These are phyloP conservation scores for Oryza australiensis DNA, from an alignment of 176 grass and related monocot genomes.

Conservation along the genomic window DNA sequence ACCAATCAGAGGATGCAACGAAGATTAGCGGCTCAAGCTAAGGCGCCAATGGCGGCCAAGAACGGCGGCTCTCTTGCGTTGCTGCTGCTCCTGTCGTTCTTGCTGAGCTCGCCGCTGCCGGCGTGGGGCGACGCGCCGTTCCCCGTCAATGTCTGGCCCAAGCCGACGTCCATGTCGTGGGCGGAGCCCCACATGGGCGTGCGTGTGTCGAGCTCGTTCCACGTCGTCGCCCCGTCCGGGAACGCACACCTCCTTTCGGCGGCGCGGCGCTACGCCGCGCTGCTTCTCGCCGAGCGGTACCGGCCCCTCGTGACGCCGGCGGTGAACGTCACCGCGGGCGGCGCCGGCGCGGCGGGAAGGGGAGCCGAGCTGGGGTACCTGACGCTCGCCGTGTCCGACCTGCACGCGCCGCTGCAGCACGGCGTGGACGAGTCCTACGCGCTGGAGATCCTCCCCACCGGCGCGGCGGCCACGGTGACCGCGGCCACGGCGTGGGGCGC, in stretches of 20 bases:
- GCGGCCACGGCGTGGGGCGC: conserved; percentile 81
- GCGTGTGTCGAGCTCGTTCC: conserved; percentile 68
- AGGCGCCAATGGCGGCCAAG: conserved; percentile 11
- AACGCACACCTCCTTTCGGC: conserved; percentile 55
- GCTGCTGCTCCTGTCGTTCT: background rate
- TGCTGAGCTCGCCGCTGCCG: conserved; percentile 22
- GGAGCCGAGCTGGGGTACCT: conserved; percentile 27
- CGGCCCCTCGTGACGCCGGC: conserved; percentile 51
- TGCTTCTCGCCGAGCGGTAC: conserved; percentile 63
- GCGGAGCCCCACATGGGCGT: conserved; percentile 39
- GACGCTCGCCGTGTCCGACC: conserved; percentile 49
- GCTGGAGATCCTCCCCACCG: conserved; percentile 47
- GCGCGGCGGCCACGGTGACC: conserved; percentile 33
- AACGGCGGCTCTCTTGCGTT: background rate
- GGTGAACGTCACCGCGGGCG: conserved; percentile 36
- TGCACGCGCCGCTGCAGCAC: conserved; percentile 54
- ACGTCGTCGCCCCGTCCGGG: conserved; percentile 37
- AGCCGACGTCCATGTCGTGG: conserved; percentile 82
- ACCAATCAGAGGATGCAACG: conserved; percentile 2
- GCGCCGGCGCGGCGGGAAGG: background rate
- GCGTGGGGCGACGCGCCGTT: conserved; percentile 10
- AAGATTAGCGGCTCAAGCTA: conserved; percentile 14
- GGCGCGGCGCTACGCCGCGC: conserved; percentile 63
- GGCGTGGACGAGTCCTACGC: conserved; percentile 77
- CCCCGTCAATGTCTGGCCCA: conserved; percentile 85